Evolutionary conservation across 495 filamentous ascomycete genomes (phyloP), one percentile per base, ranked within the genome.

Genomic region (Neurospora africana): DNA sequence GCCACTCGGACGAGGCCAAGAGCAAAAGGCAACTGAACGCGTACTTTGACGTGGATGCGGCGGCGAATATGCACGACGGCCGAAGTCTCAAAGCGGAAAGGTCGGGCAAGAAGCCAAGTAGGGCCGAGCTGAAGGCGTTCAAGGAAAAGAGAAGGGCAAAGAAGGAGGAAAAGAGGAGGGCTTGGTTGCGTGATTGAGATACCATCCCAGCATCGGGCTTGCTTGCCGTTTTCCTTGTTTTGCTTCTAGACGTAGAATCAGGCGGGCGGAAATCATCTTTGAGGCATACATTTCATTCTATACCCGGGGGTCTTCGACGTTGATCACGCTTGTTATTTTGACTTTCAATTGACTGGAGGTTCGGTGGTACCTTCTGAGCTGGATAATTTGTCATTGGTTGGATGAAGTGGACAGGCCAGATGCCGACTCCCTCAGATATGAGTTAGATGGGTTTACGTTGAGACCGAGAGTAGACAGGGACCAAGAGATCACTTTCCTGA

Each of bases 21-120:
- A 89, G 89, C 53, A 87, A 84, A 71, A 86, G 96, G 67, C 95
- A 98, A 84, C 92, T 98, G 92, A 91, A 90, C 78, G 93, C 94
- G 11, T 99, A 90, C 82, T 99, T 97, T 78, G 96, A 98, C 77
- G 95, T 98, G n/a, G 95, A 98, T 82, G 92, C 94, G 13, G 95
- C 94, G 27, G 96, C 96, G 1, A 98, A 98, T 78, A 89, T 87
- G 74, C 95, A 99, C 75, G 91, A 97, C 77, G 95, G 95, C 8
- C 88, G 92, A 71, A 97, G 93, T 78, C 82, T 99, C 69, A 96
- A 95, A 81, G 95, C 93, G 9, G 95, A 99, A 82, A 85, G 94
- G 38, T 89, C 90, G 53, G 89, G 89, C n/a, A 94, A 93, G 86
- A 97, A 94, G 84, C 83, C 97, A 47, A 92, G 81, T 39, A 96